Conservation (phyloP, 2,329 filamentous ascomycete species). For the Aaosphaeria pasadenensis region DNA sequence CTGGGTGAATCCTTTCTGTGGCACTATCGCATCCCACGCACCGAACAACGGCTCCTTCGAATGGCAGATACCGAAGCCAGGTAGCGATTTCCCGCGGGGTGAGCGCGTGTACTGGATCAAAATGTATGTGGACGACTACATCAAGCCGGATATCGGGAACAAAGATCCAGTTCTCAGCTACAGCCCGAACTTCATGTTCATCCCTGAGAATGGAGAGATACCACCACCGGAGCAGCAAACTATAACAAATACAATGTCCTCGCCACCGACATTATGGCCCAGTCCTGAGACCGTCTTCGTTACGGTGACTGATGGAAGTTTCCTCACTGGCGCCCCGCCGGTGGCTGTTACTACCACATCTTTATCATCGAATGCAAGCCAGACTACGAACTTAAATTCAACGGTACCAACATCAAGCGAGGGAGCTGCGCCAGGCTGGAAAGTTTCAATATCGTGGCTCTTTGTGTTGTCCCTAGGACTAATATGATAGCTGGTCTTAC, state of each 20-base stretch:
- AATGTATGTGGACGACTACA: slow-evolving; percentile 15
- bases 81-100: slow-evolving; percentile 7
- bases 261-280: not conserved
- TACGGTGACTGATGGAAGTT: not conserved
- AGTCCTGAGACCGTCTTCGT: not conserved
- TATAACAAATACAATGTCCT: not conserved
- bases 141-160: slow-evolving; percentile 8
- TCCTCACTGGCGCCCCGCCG: not conserved
- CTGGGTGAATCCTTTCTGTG: slow-evolving; percentile 13
- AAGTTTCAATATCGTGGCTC: not conserved
- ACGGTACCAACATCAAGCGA: not conserved
- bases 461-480: no score
- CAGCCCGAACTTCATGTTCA: slow-evolving; percentile 14
- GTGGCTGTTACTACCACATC: not conserved
- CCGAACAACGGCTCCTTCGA: slow-evolving; percentile 12
- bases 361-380: not conserved
- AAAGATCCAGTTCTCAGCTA: slow-evolving; percentile 13
- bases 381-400: not conserved
- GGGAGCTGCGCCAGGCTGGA: not conserved
- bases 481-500: no score
- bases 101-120: slow-evolving; percentile 13
- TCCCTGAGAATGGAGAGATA: slow-evolving; percentile 5
- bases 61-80: slow-evolving; percentile 7
- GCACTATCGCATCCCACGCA: slow-evolving; percentile 10
- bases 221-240: not conserved